Percentiles rank a stretch among this genome's conserved stretches.
Conservation (phyloP, 1,284 basidiomycete species). For the Lentinula novae-zelandiae region DNA sequence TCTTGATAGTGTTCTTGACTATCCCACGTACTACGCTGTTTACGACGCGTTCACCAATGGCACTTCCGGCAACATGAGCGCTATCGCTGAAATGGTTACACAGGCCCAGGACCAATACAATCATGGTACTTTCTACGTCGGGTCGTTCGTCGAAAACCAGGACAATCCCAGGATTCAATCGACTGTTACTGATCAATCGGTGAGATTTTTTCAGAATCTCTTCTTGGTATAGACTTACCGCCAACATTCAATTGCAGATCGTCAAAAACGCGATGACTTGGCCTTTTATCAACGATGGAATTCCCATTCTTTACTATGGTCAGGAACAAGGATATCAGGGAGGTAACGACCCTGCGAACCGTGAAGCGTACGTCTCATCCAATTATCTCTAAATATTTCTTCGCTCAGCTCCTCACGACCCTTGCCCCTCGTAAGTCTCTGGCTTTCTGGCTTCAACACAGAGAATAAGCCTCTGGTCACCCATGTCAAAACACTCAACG, state of each 20-base stretch:
- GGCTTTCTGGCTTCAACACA: conserved; percentile 49
- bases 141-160: conserved; percentile 82
- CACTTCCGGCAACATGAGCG: conserved; percentile 51
- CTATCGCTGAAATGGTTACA: conserved; percentile 41
- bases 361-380: conserved; percentile 50
- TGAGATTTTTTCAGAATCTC: neutral
- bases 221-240: too few species aligned
- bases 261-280: conserved; percentile 45
- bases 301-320: conserved; percentile 73
- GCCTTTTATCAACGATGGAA: conserved; percentile 53
- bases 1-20: conserved; percentile 54
- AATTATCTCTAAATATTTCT: neutral
- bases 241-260: conserved; percentile 27
- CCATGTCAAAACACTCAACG: conserved; percentile 55
- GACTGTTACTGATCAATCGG: conserved; percentile 34
- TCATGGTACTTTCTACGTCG: conserved; percentile 46
- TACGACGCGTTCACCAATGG: conserved; percentile 48
- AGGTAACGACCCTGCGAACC: conserved; percentile 50
- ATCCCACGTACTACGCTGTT: conserved; percentile 65
- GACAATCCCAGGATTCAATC: conserved; percentile 69
- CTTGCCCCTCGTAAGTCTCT: conserved; percentile 38
- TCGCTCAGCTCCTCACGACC: neutral
- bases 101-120: conserved; percentile 44
- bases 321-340: conserved; percentile 67
- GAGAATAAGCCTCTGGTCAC: conserved; percentile 44